Conservation (phyloP, 768 basidiomycete species). For the Clavaria fumosa region DNA sequence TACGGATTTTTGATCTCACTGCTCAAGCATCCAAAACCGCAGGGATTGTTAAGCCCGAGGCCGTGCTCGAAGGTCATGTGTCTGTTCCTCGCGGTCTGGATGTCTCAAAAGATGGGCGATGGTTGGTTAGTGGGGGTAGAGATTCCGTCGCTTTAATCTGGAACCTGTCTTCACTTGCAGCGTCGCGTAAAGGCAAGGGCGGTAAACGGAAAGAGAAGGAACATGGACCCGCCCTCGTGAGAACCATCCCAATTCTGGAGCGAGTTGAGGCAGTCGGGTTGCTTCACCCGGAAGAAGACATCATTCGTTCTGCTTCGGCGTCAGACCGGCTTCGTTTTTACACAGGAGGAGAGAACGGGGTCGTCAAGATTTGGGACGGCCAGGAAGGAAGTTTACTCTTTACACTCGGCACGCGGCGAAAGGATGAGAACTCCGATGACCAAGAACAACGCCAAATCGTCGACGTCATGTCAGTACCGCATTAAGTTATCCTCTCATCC, state of each 20-base stretch:
- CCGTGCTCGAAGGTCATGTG: constrained; percentile 87
- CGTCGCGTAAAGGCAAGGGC: constrained; percentile 14
- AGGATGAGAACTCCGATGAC: constrained; percentile 31
- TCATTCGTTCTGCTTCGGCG: constrained; percentile 27
- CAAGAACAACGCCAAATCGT: constrained; percentile 80
- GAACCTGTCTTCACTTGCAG: constrained; percentile 44
- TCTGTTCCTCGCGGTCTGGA: constrained; percentile 88
- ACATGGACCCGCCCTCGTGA: constrained; percentile 43
- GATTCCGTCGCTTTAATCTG: constrained; percentile 90
- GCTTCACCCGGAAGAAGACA: constrained; percentile 34
- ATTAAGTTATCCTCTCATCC: neutral
- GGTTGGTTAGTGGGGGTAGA: constrained; percentile 81
- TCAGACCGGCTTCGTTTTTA: constrained; percentile 46
- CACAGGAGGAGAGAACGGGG: constrained; percentile 85
- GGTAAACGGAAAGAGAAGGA: constrained; percentile 37
- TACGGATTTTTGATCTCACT: constrained; percentile 83
- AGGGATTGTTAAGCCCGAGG: constrained; percentile 46
- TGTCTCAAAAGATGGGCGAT: constrained; percentile 71
- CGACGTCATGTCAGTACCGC: constrained; percentile 55
- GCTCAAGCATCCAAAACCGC: constrained; percentile 42
- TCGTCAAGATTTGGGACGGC: constrained; percentile 76
- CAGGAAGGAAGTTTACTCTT: constrained; percentile 45
- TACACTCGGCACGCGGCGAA: constrained; percentile 36
- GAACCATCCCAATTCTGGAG: constrained; percentile 74
- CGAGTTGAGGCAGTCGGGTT: constrained; percentile 80